phyloP scores from a whole-genome alignment of 345 rosid genomes.

The Syzygium aromaticum region DNA sequence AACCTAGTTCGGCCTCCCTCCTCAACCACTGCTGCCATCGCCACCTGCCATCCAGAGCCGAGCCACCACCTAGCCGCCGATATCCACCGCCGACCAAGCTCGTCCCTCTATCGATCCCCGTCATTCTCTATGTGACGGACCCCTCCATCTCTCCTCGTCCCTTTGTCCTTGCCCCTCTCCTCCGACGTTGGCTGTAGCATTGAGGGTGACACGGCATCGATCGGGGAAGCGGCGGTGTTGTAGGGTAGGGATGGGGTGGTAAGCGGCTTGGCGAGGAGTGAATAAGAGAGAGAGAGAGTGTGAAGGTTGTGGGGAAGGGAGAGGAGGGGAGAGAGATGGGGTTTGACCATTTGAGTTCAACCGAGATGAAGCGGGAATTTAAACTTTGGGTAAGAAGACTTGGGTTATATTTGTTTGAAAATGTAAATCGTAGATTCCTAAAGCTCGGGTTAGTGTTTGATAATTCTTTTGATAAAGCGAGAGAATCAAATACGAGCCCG shows the following conservation, averaged over 20 bases:
- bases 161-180: background rate
- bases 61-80: background rate
- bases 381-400: no score
- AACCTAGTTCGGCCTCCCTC: background rate
- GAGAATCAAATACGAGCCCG: background rate
- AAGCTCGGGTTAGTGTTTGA: no score
- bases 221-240: background rate
- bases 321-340: background rate
- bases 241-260: background rate
- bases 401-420: background rate
- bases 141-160: background rate
- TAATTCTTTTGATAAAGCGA: background rate
- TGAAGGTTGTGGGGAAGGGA: background rate
- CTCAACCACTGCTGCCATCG: fast-evolving
- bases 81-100: background rate
- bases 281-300: background rate
- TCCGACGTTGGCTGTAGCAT: background rate
- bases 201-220: background rate
- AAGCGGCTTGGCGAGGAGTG: background rate
- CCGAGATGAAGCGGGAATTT: no score
- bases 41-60: fast-evolving
- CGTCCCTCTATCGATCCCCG: background rate
- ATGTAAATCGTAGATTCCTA: no score
- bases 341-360: background rate
- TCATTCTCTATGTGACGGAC: background rate